Evolutionary conservation across 768 basidiomycete genomes (phyloP), one percentile per base, ranked within the genome.

Genomic region (Termitomyces sp.): DNA sequence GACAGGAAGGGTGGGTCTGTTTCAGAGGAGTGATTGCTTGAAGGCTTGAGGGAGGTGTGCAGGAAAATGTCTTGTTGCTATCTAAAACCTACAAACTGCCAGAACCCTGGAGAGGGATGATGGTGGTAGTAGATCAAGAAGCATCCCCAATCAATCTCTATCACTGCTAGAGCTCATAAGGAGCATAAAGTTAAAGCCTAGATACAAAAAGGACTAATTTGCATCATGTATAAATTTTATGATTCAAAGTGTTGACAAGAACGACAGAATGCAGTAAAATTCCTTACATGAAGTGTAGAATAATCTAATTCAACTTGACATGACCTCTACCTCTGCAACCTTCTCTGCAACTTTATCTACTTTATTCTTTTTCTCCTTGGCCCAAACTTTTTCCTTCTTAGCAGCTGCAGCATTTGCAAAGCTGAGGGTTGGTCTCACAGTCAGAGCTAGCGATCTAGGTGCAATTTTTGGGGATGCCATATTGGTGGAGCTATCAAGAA

Each of bases 351-450:
- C 60, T 33, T 64, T 58, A 14, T 64, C 63, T 4, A 59, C 59
- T n/a, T 57, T 55, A 49, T 69, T 65, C 18, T 51, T 58, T 32
- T 57, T 58, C 22, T 61, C 57, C 18, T 65, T 62, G 20, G 60
- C 64, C 9, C 3, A 9, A 8, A 64, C 65, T 26, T 78, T 78
- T 64, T 77, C 81, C 67, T 76, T 80, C 16, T 82, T 79, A 1
- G 89, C 89, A 39, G 87, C 93, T 1, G 89, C 89, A 37, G 87
- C 93, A 55, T 79, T 87, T 0, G 93, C 92, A 64, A 95, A 95
- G 67, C 91, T 93, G 63, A 94, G 77, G 4, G 82, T 78, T 0
- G 91, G 87, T 54, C 90, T 80, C 14, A 93, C 83, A 48, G 73
- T 85, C 2, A 84, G 78, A 18, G 74, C 63, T 40, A 76, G 63